Evolutionary conservation across 495 filamentous ascomycete genomes (phyloP).

Genomic region (Oidiodendron maius): DNA sequence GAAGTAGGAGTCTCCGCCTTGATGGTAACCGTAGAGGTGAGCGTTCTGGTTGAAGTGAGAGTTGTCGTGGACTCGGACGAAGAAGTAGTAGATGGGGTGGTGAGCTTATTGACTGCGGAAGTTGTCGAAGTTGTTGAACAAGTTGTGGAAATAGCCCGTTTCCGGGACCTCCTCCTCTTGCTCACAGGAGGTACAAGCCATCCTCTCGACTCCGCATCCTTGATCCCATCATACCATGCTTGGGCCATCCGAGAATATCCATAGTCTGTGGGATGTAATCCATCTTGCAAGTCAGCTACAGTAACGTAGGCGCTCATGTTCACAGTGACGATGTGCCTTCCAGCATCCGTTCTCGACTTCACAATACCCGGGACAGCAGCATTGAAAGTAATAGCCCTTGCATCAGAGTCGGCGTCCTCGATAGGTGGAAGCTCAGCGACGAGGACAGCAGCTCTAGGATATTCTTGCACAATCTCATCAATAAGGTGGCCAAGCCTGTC

Average conservation of each 20-base stretch:
- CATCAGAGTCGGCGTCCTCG: constrained; percentile 22
- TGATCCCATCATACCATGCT: constrained; percentile 36
- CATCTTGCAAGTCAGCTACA: constrained; percentile 22
- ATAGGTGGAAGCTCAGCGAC: constrained; percentile 30
- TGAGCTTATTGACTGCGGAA: no score
- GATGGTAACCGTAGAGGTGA: no score
- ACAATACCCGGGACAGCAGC: constrained; percentile 24
- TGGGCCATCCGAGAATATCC: constrained; percentile 40
- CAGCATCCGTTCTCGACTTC: constrained; percentile 17
- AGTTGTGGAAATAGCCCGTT: no score
- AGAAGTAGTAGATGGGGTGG: no score
- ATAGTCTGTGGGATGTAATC: constrained; percentile 35
- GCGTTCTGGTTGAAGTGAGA: no score
- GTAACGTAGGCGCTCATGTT: constrained; percentile 25
- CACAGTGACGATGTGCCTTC: constrained; percentile 22
- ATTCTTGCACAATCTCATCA: constrained; percentile 25
- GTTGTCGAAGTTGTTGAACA: no score
- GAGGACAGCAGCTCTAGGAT: constrained; percentile 30
- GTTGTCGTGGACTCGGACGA: no score
- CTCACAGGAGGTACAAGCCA: constrained; percentile 26
- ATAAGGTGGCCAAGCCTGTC: constrained; percentile 27
- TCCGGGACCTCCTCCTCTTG: no score
- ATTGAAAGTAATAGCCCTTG: constrained; percentile 24
- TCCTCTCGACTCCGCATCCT: constrained; percentile 28
- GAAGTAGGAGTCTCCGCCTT: no score